Evolutionary conservation across 805 yeast genomes (phyloP), one percentile per base, ranked within the genome.

Genomic region (Pichia gijzeniarum): DNA sequence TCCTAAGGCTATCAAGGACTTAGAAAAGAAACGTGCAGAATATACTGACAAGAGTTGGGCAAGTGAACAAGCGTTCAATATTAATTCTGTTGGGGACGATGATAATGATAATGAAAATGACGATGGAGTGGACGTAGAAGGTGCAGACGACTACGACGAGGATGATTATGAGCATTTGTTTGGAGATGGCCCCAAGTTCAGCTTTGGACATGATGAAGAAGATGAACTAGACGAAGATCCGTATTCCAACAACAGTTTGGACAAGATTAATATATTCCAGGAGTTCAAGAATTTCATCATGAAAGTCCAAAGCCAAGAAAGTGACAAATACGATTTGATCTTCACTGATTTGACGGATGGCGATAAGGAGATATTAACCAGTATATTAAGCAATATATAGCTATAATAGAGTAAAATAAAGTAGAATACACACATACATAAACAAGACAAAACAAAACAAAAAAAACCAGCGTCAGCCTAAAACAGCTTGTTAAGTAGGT

Each of bases 211-310:
- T 25, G 83, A 77, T 52, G 79, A 78, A 9, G 80, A 79, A 41
- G 93, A 84, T 40, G 93, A 85, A 8, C 72, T 85, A 38, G 80
- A 81, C 38, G 97, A 90, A 58, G 96, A 85, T 58, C 80, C 96
- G 9, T 70, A 85, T 59, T 76, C 85, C 21, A 83, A 81, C 52
- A 83, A 91, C 1, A 82, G 95, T 3, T 72, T 93, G 40, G 97
- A 91, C 58, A 68, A 71, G 35, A 65, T 89, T 41, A 85, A 91
- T 58, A 81, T 85, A 3, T 88, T 80, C 63, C 70, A 71, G 14
- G 76, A 78, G 2, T 80, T 89, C 63, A 77, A 80, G 46, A 73
- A 76, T 17, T 72, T 76, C 17, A 63, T 86, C 16, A 48, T 68
- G 3, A 57, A 60, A 1, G 58, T 85, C 18, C 81, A 79, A 54